Evolutionary conservation across 352 stramenopile species (phyloP).

Genomic region (Hyaloperonospora arabidopsidis): DNA sequence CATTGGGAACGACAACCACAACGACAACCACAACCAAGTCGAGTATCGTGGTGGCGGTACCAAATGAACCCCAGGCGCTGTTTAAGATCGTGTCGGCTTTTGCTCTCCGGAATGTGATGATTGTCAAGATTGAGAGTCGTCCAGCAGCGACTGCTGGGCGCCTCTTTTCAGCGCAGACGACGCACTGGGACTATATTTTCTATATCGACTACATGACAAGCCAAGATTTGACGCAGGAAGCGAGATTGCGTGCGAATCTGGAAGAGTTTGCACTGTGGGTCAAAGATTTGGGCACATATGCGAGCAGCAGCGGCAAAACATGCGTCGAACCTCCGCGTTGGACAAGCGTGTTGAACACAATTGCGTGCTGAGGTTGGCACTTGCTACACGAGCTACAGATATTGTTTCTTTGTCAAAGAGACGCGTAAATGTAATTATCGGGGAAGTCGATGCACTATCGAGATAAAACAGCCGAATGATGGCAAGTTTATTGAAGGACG

Average conservation of each 20-base stretch:
- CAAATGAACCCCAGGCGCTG: slow-evolving; percentile 59
- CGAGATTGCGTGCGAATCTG: slow-evolving; percentile 45
- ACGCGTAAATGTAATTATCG: too few species aligned
- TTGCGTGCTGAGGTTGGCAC: slow-evolving; percentile 38
- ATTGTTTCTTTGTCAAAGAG: too few species aligned
- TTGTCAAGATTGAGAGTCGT: slow-evolving; percentile 80
- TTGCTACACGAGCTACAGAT: too few species aligned
- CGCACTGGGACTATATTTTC: slow-evolving; percentile 79
- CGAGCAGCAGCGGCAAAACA: slow-evolving; percentile 48
- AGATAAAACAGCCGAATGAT: too few species aligned
- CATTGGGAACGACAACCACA: slow-evolving; percentile 19
- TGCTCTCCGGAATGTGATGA: slow-evolving; percentile 64
- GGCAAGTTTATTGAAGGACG: too few species aligned
- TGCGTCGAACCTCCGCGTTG: slow-evolving; percentile 60
- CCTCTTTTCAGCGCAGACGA: slow-evolving; percentile 57
- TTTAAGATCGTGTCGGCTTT: slow-evolving; percentile 79
- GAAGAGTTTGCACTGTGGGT: slow-evolving; percentile 75
- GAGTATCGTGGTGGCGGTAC: slow-evolving; percentile 60
- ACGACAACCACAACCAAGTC: slow-evolving; percentile 39
- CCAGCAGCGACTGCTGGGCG: slow-evolving; percentile 50
- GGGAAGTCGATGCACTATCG: too few species aligned
- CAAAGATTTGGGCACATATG: slow-evolving; percentile 67
- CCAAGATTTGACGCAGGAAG: slow-evolving; percentile 35
- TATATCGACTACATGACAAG: slow-evolving; percentile 70
- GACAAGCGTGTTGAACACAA: slow-evolving; percentile 57